Percentiles rank a stretch among this genome's conserved stretches.
Evolutionary conservation across 2,329 filamentous ascomycete genomes (phyloP).

Genomic region (Sphaerulina musiva): DNA sequence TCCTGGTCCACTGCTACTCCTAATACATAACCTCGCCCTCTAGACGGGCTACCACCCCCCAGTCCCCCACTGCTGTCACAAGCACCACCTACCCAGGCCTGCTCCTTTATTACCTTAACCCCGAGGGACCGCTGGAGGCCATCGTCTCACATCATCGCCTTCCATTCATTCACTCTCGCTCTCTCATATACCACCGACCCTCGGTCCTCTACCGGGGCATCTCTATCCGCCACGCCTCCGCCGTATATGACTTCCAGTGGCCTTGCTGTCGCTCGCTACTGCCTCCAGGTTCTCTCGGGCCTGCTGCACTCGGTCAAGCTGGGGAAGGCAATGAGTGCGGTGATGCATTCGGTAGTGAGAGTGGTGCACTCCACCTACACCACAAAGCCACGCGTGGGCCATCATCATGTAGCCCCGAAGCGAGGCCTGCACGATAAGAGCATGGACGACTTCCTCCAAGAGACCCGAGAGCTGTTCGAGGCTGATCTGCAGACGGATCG

Average conservation of each 20-base stretch:
- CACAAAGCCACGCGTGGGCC: constrained; percentile 25
- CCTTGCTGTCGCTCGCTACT: constrained; percentile 17
- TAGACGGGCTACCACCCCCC: constrained; percentile 10
- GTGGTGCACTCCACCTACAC: constrained; percentile 14
- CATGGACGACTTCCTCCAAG: constrained; percentile 44
- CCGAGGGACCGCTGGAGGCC: too few species aligned
- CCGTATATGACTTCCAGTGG: constrained; percentile 21
- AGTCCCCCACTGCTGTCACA: constrained; percentile 9
- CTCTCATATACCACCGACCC: too few species aligned
- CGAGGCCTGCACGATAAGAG: constrained; percentile 34
- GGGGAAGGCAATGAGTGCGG: constrained; percentile 24
- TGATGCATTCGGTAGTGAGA: constrained; percentile 23
- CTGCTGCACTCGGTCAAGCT: constrained; percentile 21
- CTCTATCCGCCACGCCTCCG: too few species aligned
- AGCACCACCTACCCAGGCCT: not conserved
- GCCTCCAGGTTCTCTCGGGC: constrained; percentile 19
- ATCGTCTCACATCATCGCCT: too few species aligned
- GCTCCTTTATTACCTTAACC: not conserved
- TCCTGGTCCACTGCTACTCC: constrained; percentile 11
- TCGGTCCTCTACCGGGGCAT: too few species aligned
- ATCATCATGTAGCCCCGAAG: constrained; percentile 36
- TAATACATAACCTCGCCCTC: not conserved
- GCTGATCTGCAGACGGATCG: constrained; percentile 38
- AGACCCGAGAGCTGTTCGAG: constrained; percentile 41
- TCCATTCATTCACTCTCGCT: too few species aligned